Evolutionary conservation across 169 alveolate genomes (phyloP).

Genomic region (Plasmodium knowlesi): DNA sequence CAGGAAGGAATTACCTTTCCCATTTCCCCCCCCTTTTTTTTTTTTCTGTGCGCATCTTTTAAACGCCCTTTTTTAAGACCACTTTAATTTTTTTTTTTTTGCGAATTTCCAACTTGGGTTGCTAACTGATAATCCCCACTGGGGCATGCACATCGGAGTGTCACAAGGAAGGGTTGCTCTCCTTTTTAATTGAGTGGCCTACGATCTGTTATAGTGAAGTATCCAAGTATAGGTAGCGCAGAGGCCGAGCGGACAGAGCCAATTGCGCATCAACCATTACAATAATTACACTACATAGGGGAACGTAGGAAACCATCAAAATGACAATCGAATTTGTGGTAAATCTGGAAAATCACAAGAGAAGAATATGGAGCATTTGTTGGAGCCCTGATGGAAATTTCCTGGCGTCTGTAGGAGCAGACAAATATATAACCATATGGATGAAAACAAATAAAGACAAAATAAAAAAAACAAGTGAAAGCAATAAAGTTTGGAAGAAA

Average conservation of each 20-base stretch:
- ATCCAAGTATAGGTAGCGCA: neutral
- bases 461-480: neutral
- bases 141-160: neutral
- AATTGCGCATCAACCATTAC: neutral
- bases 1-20: neutral
- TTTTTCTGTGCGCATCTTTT: neutral
- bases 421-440: conserved; percentile 63
- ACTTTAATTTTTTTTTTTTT: neutral
- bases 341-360: conserved; percentile 62
- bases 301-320: neutral
- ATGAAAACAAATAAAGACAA: conserved; percentile 15
- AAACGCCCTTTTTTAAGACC: neutral
- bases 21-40: neutral
- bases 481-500: neutral
- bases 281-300: neutral
- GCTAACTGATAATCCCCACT: neutral
- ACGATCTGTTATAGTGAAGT: neutral
- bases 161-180: neutral
- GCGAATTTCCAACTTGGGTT: neutral
- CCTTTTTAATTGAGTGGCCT: neutral
- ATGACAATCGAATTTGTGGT: conserved; percentile 43
- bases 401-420: conserved; percentile 62
- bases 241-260: neutral
- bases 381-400: conserved; percentile 74
- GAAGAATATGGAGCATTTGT: conserved; percentile 67